A percentile compares a stretch with the other conserved stretches of the same genome.
Evolutionary conservation across 2,329 filamentous ascomycete genomes (phyloP).

Genomic region (Trichoderma sp.): DNA sequence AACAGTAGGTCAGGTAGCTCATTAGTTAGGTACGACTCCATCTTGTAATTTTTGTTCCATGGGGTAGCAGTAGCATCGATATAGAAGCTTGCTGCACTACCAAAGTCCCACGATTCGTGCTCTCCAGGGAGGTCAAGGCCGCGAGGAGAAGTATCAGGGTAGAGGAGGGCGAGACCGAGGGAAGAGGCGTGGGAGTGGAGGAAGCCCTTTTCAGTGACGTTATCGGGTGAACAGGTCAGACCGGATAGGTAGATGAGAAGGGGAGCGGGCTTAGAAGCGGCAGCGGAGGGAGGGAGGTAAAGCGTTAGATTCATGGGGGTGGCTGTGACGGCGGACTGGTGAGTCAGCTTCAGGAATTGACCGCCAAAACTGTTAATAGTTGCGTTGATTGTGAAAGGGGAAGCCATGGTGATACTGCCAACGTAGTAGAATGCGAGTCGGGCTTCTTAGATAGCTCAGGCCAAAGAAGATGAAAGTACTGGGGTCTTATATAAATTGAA

Average conservation of each 20-base stretch:
- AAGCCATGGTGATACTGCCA: too few species aligned
- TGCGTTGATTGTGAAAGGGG: slow-evolving; percentile 65
- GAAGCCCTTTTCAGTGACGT: slow-evolving; percentile 80
- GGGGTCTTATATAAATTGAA: background rate
- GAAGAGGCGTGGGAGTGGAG: slow-evolving; percentile 79
- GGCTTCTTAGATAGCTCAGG: too few species aligned
- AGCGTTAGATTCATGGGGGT: slow-evolving; percentile 93
- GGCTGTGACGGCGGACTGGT: slow-evolving; percentile 72
- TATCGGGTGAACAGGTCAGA: slow-evolving; percentile 90
- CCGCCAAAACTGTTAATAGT: slow-evolving; percentile 91
- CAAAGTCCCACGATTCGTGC: slow-evolving; percentile 88
- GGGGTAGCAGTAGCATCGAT: slow-evolving; percentile 76
- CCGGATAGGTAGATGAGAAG: slow-evolving; percentile 92
- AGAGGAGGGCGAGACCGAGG: slow-evolving; percentile 86
- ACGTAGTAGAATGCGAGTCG: too few species aligned
- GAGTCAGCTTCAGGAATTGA: slow-evolving; percentile 89
- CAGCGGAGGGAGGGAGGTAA: slow-evolving; percentile 75
- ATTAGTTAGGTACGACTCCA: slow-evolving; percentile 85
- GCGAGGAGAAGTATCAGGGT: slow-evolving; percentile 90
- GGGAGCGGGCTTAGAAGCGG: slow-evolving; percentile 57
- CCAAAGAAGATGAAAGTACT: too few species aligned
- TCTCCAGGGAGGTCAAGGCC: slow-evolving; percentile 79
- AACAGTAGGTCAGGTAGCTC: slow-evolving; percentile 67
- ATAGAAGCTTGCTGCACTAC: slow-evolving; percentile 90
- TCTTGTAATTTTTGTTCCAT: slow-evolving; percentile 77